Percentiles rank a stretch among this genome's conserved stretches.
Evolutionary conservation across 2,329 filamentous ascomycete species (phyloP).

Genomic region (Ophiostoma sp.): DNA sequence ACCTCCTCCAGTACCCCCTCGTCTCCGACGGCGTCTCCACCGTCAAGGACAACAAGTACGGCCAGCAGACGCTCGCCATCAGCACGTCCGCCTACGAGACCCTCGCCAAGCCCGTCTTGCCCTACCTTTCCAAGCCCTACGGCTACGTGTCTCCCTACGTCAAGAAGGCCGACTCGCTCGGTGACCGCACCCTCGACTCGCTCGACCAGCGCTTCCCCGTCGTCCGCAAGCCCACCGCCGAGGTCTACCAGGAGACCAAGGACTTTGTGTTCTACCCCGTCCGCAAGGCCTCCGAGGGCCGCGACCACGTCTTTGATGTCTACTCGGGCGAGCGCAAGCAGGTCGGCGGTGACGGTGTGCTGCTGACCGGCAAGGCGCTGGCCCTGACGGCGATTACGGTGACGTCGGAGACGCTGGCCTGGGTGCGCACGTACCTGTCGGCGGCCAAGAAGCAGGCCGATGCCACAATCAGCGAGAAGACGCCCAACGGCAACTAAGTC

Average conservation of each 20-base stretch:
- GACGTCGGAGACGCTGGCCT: conserved; percentile 63
- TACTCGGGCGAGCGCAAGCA: conserved; percentile 64
- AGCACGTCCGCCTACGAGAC: conserved; percentile 73
- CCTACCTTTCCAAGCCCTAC: conserved; percentile 77
- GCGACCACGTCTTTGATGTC: conserved; percentile 59
- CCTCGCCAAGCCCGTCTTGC: conserved; percentile 74
- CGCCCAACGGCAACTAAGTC: conserved; percentile 36
- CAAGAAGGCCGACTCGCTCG: conserved; percentile 74
- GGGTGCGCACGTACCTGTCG: conserved; percentile 59
- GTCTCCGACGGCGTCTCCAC: conserved; percentile 75
- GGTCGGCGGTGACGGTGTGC: conserved; percentile 61
- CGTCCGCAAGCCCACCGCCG: conserved; percentile 72
- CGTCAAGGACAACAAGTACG: conserved; percentile 80
- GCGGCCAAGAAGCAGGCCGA: conserved; percentile 59
- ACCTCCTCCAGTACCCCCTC: conserved; percentile 80
- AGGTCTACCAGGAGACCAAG: conserved; percentile 66
- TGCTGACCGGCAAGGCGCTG: conserved; percentile 69
- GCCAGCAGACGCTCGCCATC: conserved; percentile 77
- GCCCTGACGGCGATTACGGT: conserved; percentile 68
- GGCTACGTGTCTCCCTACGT: conserved; percentile 83
- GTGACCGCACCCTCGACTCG: conserved; percentile 67
- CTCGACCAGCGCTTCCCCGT: conserved; percentile 71
- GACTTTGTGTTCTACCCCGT: conserved; percentile 63
- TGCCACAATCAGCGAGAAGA: conserved; percentile 51
- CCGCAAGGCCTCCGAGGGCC: conserved; percentile 61